Conservation (phyloP, 2,329 filamentous ascomycete species). For the Akanthomyces lecanii region DNA sequence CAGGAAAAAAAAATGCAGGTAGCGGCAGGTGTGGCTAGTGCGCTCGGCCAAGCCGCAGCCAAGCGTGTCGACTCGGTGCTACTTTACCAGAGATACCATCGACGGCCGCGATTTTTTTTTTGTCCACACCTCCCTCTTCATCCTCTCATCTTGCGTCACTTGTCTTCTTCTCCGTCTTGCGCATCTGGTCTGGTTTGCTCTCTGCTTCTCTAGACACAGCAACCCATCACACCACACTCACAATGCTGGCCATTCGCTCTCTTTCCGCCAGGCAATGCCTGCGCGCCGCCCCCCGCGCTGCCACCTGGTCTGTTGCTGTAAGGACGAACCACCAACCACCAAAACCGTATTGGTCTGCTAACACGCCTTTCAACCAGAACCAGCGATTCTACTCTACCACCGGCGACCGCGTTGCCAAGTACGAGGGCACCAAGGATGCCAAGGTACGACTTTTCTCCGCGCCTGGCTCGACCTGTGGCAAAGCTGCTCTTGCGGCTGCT, state of each 20-base stretch:
- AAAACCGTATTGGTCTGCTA: not conserved
- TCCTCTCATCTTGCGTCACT: conserved; percentile 19
- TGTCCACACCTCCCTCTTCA: conserved; percentile 21
- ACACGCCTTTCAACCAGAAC: conserved; percentile 35
- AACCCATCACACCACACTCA: conserved; percentile 34
- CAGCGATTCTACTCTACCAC: conserved; percentile 61
- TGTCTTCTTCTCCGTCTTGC: conserved; percentile 23
- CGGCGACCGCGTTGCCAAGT: conserved; percentile 78
- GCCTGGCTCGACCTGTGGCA: not conserved
- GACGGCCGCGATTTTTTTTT: conserved; percentile 20
- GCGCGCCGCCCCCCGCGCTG: conserved; percentile 60
- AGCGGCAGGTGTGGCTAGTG: conserved; percentile 15
- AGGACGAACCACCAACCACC: conserved; percentile 15
- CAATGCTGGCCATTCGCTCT: conserved; percentile 79
- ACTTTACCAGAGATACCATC: conserved; percentile 11
- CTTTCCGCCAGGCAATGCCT: conserved; percentile 76
- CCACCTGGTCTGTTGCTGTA: conserved; percentile 36
- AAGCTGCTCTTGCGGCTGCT: not conserved
- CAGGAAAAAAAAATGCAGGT: not conserved
- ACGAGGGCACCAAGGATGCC: conserved; percentile 82
- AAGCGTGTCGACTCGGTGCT: conserved; percentile 8
- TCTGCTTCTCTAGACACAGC: conserved; percentile 21
- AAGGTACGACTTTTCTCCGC: conserved; percentile 62
- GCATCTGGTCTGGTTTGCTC: conserved; percentile 19
- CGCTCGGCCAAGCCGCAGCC: conserved; percentile 14